Percentiles rank a stretch among this genome's conserved stretches.
phyloP scores from a whole-genome alignment of 1,284 basidiomycete genomes.

The Trichosporon ovoides region DNA sequence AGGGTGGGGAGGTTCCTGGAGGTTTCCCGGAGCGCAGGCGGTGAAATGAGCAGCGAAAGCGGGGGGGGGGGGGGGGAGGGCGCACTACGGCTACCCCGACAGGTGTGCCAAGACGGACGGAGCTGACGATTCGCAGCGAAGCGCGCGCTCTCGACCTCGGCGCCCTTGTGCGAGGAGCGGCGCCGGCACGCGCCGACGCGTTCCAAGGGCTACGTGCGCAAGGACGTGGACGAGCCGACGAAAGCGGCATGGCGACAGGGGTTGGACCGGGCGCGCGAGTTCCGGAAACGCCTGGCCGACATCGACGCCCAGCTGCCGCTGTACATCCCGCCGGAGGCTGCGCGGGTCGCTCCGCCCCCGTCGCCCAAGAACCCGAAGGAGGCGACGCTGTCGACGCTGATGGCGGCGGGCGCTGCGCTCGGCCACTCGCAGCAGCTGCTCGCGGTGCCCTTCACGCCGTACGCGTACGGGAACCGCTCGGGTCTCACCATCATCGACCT shows the following conservation, averaged over 20 bases:
- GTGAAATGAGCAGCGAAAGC: no score
- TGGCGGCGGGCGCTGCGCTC: conserved; percentile 89
- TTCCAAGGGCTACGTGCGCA: not conserved
- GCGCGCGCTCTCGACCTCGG: not conserved
- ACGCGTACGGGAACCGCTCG: conserved; percentile 85
- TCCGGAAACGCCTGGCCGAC: not conserved
- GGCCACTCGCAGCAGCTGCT: conserved; percentile 80
- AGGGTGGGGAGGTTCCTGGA: no score
- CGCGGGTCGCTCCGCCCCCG: not conserved
- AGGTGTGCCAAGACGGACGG: no score
- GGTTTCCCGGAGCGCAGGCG: no score
- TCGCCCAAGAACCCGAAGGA: conserved; percentile 20
- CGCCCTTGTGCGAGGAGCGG: not conserved
- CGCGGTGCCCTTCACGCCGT: conserved; percentile 84
- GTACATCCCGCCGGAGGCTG: conserved; percentile 24
- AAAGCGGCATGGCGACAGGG: not conserved
- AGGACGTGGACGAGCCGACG: not conserved
- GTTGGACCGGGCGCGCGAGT: not conserved
- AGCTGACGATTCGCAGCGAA: not conserved
- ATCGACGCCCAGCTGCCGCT: conserved; percentile 20
- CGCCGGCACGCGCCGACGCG: not conserved
- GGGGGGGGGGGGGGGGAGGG: no score
- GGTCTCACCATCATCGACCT: conserved; percentile 92
- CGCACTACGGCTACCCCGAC: no score
- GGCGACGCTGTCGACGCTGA: conserved; percentile 70